These are phyloP conservation scores for Cajanus cajan DNA, from an alignment of 306 rosid species.

Conservation along the genomic window DNA sequence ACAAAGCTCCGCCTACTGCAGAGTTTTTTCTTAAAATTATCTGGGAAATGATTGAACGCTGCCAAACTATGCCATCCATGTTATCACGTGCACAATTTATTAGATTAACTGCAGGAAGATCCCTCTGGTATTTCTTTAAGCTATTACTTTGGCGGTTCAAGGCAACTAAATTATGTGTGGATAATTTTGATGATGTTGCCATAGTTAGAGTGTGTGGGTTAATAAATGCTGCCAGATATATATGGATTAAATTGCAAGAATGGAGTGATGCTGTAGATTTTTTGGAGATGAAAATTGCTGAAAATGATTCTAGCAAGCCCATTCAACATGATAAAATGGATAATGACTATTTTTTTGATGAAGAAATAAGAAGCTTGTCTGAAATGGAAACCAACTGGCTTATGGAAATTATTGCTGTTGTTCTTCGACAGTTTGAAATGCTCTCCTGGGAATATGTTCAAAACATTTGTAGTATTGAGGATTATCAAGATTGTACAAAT, in stretches of 20 bases:
- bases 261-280: constrained; percentile 67
- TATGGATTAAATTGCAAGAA: constrained; percentile 55
- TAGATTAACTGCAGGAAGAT: constrained; percentile 64
- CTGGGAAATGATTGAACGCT: constrained; percentile 65
- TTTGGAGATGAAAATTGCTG: constrained; percentile 71
- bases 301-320: constrained; percentile 44
- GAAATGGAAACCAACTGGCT: constrained; percentile 75
- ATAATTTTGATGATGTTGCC: constrained; percentile 40
- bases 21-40: constrained; percentile 54
- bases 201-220: constrained; percentile 45
- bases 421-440: constrained; percentile 64
- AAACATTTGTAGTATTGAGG: constrained; percentile 37
- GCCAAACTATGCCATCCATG: constrained; percentile 59
- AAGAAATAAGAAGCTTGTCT: constrained; percentile 63
- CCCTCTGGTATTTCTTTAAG: constrained; percentile 72
- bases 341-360: constrained; percentile 46
- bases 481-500: constrained; percentile 29
- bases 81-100: constrained; percentile 46
- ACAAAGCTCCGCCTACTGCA: constrained; percentile 61
- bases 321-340: constrained; percentile 26
- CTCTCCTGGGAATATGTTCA: constrained; percentile 63
- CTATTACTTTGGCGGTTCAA: constrained; percentile 52
- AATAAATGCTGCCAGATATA: constrained; percentile 65
- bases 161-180: constrained; percentile 42
- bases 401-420: constrained; percentile 56